Percentiles rank a stretch among this genome's conserved stretches.
These are phyloP conservation scores for Calonectria leucothoes DNA, from an alignment of 2,329 filamentous ascomycete genomes.

Conservation along the genomic window DNA sequence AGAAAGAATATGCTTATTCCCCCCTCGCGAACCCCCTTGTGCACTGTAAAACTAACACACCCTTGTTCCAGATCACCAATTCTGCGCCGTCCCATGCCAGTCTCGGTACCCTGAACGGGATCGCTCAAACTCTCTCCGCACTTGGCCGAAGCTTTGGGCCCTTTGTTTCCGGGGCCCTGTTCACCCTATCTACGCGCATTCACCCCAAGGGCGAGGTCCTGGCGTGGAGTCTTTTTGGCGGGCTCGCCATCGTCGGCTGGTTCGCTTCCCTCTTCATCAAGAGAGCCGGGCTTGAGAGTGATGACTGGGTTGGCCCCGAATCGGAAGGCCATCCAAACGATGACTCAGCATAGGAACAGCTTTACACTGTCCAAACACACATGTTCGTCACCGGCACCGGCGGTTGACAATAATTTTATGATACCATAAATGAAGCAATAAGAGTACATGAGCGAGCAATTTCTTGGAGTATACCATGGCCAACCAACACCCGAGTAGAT, in stretches of 20 bases:
- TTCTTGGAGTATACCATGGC: background rate
- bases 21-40: background rate
- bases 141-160: slow-evolving; percentile 90
- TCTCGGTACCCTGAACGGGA: slow-evolving; percentile 89
- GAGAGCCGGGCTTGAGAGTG: slow-evolving; percentile 70
- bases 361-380: background rate
- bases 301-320: slow-evolving; percentile 58
- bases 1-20: slow-evolving; percentile 45
- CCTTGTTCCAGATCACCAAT: slow-evolving; percentile 80
- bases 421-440: slow-evolving; percentile 10
- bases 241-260: slow-evolving; percentile 84
- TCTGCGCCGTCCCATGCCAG: slow-evolving; percentile 87
- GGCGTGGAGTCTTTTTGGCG: slow-evolving; percentile 89
- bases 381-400: background rate
- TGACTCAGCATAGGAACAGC: slow-evolving; percentile 19
- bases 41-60: background rate
- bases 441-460: background rate
- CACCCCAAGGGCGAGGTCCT: slow-evolving; percentile 85
- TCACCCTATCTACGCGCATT: slow-evolving; percentile 80
- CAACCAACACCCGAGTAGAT: background rate
- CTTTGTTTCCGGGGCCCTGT: slow-evolving; percentile 87
- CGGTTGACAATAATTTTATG: background rate
- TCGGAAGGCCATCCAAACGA: slow-evolving; percentile 37
- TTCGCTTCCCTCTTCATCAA: slow-evolving; percentile 82
- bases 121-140: slow-evolving; percentile 93